These are phyloP conservation scores for Karstenula rhodostoma DNA, from an alignment of 2,329 filamentous ascomycete genomes.

Conservation along the genomic window DNA sequence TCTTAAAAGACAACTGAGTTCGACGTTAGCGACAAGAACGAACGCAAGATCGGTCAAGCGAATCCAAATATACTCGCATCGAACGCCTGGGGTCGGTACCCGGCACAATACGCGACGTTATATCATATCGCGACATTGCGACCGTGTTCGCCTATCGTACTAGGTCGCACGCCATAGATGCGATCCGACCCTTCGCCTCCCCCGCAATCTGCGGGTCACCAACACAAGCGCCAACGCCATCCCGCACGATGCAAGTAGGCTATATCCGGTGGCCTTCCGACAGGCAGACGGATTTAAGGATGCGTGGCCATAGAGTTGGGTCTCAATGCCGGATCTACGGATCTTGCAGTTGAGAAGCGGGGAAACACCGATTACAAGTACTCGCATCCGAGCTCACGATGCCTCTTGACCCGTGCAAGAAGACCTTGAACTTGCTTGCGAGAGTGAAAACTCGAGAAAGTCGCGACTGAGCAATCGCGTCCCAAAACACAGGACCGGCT, in stretches of 20 bases:
- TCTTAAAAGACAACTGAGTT: neutral
- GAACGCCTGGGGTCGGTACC: neutral
- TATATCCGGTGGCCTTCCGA: neutral
- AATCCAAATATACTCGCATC: neutral
- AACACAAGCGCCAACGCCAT: neutral
- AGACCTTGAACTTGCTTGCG: neutral
- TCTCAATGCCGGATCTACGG: neutral
- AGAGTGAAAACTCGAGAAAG: neutral
- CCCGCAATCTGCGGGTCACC: constrained; percentile 6
- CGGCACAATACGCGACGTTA: neutral
- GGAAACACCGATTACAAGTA: neutral
- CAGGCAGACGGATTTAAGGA: neutral
- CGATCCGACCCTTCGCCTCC: neutral
- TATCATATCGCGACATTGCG: neutral
- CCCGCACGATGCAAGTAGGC: neutral
- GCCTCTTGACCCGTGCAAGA: neutral
- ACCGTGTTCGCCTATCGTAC: neutral
- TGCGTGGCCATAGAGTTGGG: neutral
- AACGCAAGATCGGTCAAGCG: neutral
- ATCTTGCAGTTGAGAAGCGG: neutral
- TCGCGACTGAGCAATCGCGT: neutral
- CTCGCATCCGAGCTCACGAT: neutral
- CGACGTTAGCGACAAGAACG: neutral
- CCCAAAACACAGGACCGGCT: constrained; percentile 10
- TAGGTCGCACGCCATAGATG: neutral